Conservation (phyloP, 257 asterid genomes). For the Sherardia arvensis region DNA sequence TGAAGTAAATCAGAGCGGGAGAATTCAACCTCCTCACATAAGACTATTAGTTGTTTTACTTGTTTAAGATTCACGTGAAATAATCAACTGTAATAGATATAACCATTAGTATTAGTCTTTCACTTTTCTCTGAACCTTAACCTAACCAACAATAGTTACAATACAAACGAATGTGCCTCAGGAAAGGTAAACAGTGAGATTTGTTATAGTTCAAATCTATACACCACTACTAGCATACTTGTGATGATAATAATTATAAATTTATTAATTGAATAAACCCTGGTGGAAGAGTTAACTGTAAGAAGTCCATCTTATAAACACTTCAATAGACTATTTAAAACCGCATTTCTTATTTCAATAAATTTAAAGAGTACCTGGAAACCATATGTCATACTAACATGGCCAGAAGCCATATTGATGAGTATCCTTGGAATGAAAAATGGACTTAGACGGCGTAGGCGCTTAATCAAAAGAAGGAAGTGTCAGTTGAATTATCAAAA, state of each 20-base stretch:
- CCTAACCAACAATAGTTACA: not conserved
- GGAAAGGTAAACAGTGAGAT: not conserved
- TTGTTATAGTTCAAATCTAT: not conserved
- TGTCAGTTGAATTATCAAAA: not conserved
- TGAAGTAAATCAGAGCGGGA: not conserved
- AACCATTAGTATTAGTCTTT: not conserved
- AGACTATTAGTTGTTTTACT: not conserved
- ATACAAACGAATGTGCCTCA: not conserved
- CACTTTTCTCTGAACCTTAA: not conserved
- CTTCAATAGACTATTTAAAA: not conserved
- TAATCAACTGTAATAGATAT: not conserved
- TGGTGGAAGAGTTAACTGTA: not conserved
- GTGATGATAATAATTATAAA: not conserved
- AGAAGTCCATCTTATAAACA: not conserved
- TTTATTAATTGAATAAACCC: not conserved
- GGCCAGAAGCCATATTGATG: constrained; percentile 97
- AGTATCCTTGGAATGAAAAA: constrained; percentile 92
- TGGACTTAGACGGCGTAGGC: constrained; percentile 84
- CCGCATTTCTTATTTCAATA: not conserved
- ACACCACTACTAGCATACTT: not conserved
- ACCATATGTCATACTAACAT: constrained; percentile 94
- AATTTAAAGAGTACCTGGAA: constrained; percentile 49
- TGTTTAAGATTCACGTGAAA: not conserved
- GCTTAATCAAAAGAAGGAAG: constrained; percentile 36
- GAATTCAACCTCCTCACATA: not conserved